Percentiles rank a stretch among this genome's conserved stretches.
phyloP scores from a whole-genome alignment of 805 yeast species.

The Candida ortonii region DNA sequence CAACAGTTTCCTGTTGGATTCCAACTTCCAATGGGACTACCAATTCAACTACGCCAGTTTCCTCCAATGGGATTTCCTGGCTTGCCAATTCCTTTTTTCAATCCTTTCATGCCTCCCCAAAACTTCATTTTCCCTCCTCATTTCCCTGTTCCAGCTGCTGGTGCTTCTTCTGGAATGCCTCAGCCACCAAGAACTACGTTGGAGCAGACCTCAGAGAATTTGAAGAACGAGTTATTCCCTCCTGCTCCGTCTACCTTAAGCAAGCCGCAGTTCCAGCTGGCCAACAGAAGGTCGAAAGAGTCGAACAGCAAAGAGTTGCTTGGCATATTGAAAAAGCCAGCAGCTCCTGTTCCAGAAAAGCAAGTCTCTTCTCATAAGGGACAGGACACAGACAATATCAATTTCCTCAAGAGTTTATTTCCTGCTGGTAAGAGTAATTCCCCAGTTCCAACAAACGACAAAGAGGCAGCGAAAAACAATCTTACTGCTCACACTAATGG shows the following conservation, averaged over 20 bases:
- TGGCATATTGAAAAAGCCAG: conserved; percentile 26
- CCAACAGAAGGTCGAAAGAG: conserved; percentile 30
- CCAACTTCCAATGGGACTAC: conserved; percentile 10
- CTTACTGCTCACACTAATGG: background rate
- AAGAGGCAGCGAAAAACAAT: too few species aligned
- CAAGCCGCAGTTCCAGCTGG: conserved; percentile 31
- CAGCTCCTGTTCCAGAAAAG: conserved; percentile 7
- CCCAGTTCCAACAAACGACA: too few species aligned
- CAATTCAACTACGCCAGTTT: conserved; percentile 12
- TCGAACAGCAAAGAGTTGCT: conserved; percentile 33
- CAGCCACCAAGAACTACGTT: conserved; percentile 11
- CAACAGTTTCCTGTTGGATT: conserved; percentile 9
- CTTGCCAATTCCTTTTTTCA: conserved; percentile 26
- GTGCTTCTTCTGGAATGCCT: conserved; percentile 5
- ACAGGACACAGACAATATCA: conserved; percentile 10
- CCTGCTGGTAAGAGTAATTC: too few species aligned
- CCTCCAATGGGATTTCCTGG: conserved; percentile 19
- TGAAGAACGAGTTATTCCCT: conserved; percentile 18
- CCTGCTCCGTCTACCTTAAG: conserved; percentile 33
- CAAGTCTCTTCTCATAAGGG: conserved; percentile 1
- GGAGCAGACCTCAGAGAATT: conserved; percentile 8
- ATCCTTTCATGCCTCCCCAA: conserved; percentile 24
- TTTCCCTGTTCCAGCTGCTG: conserved; percentile 18
- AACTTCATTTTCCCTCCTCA: conserved; percentile 17
- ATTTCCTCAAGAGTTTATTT: conserved; percentile 21